Evolutionary conservation across 2,329 filamentous ascomycete species (phyloP), one percentile per base, ranked within the genome.

Genomic region (Fusarium sp.): DNA sequence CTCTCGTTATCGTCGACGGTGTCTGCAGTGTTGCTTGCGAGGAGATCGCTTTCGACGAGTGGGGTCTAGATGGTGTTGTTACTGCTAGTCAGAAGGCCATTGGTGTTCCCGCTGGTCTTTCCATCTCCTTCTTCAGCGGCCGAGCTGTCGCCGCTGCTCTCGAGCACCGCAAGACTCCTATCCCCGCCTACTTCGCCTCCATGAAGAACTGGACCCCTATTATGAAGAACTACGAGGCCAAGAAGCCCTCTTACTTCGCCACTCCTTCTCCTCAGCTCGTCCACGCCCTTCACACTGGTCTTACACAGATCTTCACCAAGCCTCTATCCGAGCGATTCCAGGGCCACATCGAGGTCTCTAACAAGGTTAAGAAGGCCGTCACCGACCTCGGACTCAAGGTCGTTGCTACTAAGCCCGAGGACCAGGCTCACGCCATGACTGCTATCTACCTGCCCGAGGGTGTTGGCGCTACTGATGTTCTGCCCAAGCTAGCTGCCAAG

Each of bases 191-290:
- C 87, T 99, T 98, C 81, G 94, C 93, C 57, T 97, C 93, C 15
- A 93, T 98, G 86, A 94, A 94, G 86, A 98, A 98, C 83, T 99
- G 96, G 96, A 84, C 94, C 59, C 95, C 95, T 46, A 96, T 99
- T 81, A 98, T 99, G 95, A 90, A 96, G 84, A 98, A 98, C 84
- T 99, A 99, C 82, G 96, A 99, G 84, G 93, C 93, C 69, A 93
- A 94, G 85, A 99, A 98, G 84, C 89, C 96, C 37, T 97, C 94
- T 4, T 99, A 99, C 85, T 99, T 99, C 77, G 96, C 96, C 37
- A 99, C 96, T 3, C 96, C 96, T 2, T 94, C 94, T 7, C 96
- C 96, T 16, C 96, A 99, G 82, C 89, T 99, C 50, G 86, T 99
- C 73, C 95, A 92, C 81, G 96, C 96, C 47, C 88, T 99, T 35